These are phyloP conservation scores for Beta macrorhiza DNA, from an alignment of 179 eudicot genomes.

Conservation along the genomic window DNA sequence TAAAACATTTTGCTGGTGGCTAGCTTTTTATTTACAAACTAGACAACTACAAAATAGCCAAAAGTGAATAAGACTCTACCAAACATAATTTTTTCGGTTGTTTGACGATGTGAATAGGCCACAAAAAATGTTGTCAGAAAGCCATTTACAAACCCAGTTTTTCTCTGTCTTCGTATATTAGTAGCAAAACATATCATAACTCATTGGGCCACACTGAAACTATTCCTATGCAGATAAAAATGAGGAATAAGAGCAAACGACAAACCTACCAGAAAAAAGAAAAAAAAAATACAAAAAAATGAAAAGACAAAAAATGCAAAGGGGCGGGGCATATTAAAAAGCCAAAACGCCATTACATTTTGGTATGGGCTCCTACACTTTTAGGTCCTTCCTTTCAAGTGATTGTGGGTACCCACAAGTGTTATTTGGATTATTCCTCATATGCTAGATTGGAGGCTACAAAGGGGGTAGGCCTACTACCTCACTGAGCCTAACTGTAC, in stretches of 20 bases:
- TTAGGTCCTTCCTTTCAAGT: constrained; percentile 23
- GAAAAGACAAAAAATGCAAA: constrained; percentile 20
- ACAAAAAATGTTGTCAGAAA: no score
- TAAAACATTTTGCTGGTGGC: no score
- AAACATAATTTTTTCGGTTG: no score
- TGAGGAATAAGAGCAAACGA: not conserved
- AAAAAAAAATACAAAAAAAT: not conserved
- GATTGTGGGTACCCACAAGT: constrained; percentile 28
- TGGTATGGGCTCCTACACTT: constrained; percentile 28
- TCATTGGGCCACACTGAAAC: constrained; percentile 14
- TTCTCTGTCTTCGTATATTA: not conserved
- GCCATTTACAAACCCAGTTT: no score
- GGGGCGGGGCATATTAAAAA: constrained; percentile 28
- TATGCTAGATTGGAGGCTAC: constrained; percentile 24
- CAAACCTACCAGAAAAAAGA: not conserved
- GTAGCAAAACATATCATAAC: constrained; percentile 18
- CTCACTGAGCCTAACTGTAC: constrained; percentile 30
- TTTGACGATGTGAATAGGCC: no score
- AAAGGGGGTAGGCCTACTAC: constrained; percentile 17
- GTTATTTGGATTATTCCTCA: constrained; percentile 27
- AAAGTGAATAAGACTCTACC: no score
- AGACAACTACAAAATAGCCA: no score
- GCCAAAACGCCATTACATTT: constrained; percentile 30
- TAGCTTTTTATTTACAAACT: no score
- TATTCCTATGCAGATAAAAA: constrained; percentile 11